These are phyloP conservation scores for Thymus mandschuricus DNA, from an alignment of 257 asterid genomes.

Conservation along the genomic window DNA sequence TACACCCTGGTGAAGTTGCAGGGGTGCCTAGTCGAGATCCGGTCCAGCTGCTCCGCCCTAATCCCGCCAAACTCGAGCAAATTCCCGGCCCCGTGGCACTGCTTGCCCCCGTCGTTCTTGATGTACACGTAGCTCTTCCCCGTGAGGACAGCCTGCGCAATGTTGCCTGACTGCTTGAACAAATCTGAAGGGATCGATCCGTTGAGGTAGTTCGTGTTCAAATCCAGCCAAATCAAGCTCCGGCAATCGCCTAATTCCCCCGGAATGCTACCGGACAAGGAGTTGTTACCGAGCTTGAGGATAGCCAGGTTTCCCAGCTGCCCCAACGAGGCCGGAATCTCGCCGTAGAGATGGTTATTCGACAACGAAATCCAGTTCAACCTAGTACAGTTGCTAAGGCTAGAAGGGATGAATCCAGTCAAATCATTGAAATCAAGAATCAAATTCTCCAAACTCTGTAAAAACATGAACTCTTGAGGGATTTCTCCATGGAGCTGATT, in stretches of 20 bases:
- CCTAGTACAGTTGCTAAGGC: conserved; percentile 76
- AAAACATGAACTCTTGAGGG: conserved; percentile 71
- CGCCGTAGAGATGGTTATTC: conserved; percentile 66
- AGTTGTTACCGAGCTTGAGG: conserved; percentile 81
- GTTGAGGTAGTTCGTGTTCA: conserved; percentile 65
- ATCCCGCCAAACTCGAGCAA: conserved; percentile 96
- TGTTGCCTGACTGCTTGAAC: conserved; percentile 84
- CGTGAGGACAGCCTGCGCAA: conserved; percentile 60
- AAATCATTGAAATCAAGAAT: conserved; percentile 92
- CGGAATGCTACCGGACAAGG: conserved; percentile 74
- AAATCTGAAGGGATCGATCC: conserved; percentile 77
- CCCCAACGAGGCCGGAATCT: conserved; percentile 79
- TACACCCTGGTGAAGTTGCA: conserved; percentile 80
- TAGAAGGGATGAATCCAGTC: conserved; percentile 69
- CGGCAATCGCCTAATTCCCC: conserved; percentile 81
- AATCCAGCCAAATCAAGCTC: conserved; percentile 93
- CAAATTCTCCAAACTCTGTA: conserved; percentile 71
- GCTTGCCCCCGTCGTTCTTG: conserved; percentile 77
- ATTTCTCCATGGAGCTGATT: conserved; percentile 83
- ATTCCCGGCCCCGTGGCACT: conserved; percentile 94
- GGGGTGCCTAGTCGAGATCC: conserved; percentile 75
- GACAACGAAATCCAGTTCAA: conserved; percentile 95
- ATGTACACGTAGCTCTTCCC: conserved; percentile 72
- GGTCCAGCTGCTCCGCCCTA: conserved; percentile 60
- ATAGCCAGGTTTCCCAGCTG: conserved; percentile 68